Conservation (phyloP, 108 stramenopile genomes). For the Fragilaria crotonensis region DNA sequence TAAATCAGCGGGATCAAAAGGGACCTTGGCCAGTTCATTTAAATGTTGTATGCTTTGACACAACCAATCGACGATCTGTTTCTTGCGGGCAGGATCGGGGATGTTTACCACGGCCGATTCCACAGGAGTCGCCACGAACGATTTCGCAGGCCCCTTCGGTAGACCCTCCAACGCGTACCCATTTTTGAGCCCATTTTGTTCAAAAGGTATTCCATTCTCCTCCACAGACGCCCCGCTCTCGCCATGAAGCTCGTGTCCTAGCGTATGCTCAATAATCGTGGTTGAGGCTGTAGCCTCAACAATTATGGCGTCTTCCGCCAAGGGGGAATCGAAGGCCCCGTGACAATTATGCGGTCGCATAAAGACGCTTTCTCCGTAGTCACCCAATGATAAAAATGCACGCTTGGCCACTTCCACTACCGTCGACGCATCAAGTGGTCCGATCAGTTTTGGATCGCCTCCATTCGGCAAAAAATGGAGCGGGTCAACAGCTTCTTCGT, state of each 20-base stretch:
- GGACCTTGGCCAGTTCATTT: constrained; percentile 60
- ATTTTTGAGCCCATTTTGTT: background rate
- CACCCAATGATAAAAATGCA: constrained; percentile 57
- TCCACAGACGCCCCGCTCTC: no score
- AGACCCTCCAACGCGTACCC: background rate
- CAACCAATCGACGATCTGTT: constrained; percentile 73
- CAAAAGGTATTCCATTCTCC: background rate
- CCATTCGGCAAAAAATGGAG: constrained; percentile 23
- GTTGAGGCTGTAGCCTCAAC: constrained; percentile 26
- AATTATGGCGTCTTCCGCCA: constrained; percentile 61
- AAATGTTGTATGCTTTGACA: constrained; percentile 56
- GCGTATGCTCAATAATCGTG: background rate
- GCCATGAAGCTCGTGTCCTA: background rate
- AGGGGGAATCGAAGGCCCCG: constrained; percentile 37
- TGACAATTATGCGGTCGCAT: constrained; percentile 23
- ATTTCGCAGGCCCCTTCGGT: constrained; percentile 12
- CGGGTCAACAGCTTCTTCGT: constrained; percentile 27
- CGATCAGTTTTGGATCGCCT: constrained; percentile 14
- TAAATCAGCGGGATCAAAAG: constrained; percentile 65
- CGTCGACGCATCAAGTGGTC: constrained; percentile 59
- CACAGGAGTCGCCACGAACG: constrained; percentile 46
- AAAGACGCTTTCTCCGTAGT: constrained; percentile 56
- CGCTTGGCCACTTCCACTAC: constrained; percentile 73
- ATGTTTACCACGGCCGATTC: constrained; percentile 24
- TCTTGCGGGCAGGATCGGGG: constrained; percentile 54